These are phyloP conservation scores for Zalaria obscura DNA, from an alignment of 2,329 filamentous ascomycete genomes.

Conservation along the genomic window DNA sequence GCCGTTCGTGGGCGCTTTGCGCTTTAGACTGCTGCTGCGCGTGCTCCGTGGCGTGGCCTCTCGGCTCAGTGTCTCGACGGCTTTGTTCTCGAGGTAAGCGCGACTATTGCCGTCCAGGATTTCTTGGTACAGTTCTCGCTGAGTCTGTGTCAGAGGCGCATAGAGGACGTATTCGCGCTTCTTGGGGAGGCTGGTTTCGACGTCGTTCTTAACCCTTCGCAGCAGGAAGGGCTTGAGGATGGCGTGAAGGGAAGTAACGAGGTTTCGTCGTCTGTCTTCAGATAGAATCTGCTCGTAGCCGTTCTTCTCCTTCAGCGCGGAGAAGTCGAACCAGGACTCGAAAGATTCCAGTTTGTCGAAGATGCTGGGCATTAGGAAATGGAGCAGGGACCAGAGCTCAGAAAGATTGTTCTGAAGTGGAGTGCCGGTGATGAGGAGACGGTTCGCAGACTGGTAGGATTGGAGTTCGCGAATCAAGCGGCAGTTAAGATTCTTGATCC, in stretches of 20 bases:
- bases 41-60: slow-evolving; percentile 34
- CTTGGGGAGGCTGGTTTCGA: slow-evolving; percentile 80
- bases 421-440: slow-evolving; percentile 86
- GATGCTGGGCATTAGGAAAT: slow-evolving; percentile 83
- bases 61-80: slow-evolving; percentile 47
- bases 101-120: slow-evolving; percentile 45
- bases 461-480: slow-evolving; percentile 79
- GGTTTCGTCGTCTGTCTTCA: slow-evolving; percentile 60
- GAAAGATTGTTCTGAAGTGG: slow-evolving; percentile 91
- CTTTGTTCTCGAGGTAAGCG: slow-evolving; percentile 58
- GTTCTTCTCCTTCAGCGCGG: slow-evolving; percentile 71
- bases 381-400: slow-evolving; percentile 86
- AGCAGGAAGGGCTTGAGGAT: slow-evolving; percentile 86
- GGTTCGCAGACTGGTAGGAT: slow-evolving; percentile 77
- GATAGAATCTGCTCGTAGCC: slow-evolving; percentile 66
- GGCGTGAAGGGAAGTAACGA: slow-evolving; percentile 80
- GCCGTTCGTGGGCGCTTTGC: slow-evolving; percentile 31
- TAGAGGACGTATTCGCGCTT: slow-evolving; percentile 95
- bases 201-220: slow-evolving; percentile 80
- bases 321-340: slow-evolving; percentile 95
- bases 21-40: slow-evolving; percentile 39
- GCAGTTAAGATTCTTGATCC: slow-evolving; percentile 93
- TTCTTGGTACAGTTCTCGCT: slow-evolving; percentile 78
- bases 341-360: slow-evolving; percentile 91
- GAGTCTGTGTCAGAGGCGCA: slow-evolving; percentile 78